Evolutionary conservation across 495 filamentous ascomycete genomes (phyloP).

Genomic region (Geopyxis carbonaria): DNA sequence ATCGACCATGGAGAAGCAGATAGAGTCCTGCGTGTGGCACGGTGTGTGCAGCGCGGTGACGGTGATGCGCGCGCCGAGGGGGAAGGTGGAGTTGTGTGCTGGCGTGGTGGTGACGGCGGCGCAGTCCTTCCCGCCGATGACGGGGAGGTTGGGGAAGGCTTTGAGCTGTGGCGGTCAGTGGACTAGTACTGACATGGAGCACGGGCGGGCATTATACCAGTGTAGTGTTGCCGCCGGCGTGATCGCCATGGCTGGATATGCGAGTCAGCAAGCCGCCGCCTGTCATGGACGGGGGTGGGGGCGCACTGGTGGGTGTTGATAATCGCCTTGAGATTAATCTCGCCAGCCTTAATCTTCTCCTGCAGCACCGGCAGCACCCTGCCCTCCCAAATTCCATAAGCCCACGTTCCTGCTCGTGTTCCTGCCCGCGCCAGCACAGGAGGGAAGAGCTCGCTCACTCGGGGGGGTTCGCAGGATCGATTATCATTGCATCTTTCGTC

Average conservation of each 20-base stretch:
- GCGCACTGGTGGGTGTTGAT: slow-evolving; percentile 93
- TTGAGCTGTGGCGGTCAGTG: slow-evolving; percentile 40
- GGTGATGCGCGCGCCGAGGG: slow-evolving; percentile 60
- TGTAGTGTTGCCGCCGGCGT: slow-evolving; percentile 86
- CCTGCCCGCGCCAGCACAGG: background rate
- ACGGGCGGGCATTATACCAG: no score
- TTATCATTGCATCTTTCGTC: slow-evolving; percentile 78
- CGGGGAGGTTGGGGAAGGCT: slow-evolving; percentile 44
- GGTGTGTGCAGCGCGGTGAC: slow-evolving; percentile 88
- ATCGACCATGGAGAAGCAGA: slow-evolving; percentile 82
- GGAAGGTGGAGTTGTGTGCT: slow-evolving; percentile 56
- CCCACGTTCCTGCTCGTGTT: no score
- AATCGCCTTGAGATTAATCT: slow-evolving; percentile 72
- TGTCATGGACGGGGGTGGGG: background rate
- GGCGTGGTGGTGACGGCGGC: slow-evolving; percentile 59
- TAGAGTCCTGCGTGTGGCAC: slow-evolving; percentile 95
- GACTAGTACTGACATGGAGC: background rate
- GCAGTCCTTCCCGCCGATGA: slow-evolving; percentile 83
- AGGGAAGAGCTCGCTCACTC: slow-evolving; percentile 52
- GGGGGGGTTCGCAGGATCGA: slow-evolving; percentile 81
- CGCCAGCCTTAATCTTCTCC: slow-evolving; percentile 47
- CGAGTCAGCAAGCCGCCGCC: background rate
- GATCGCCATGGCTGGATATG: slow-evolving; percentile 67
- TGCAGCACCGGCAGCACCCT: slow-evolving; percentile 65
- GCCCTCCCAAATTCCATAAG: slow-evolving; percentile 27